Evolutionary conservation across 306 rosid species (phyloP), one percentile per base, ranked within the genome.

Genomic region (Lathyrus tuberosus): DNA sequence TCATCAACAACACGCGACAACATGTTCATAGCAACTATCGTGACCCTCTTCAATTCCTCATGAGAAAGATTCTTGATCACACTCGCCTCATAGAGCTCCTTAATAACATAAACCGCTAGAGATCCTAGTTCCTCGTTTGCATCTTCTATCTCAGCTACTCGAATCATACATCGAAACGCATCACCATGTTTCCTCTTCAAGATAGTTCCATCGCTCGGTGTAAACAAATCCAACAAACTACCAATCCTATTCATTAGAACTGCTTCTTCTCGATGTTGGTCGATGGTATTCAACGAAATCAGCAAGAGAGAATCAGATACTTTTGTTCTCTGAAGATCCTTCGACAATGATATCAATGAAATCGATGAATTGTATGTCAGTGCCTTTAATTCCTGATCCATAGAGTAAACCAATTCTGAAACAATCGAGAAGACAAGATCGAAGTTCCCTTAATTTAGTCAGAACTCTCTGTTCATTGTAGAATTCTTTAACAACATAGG

Each of bases 151-250:
- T 17, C 74, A 1, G 24, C 61, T 1, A 67, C 37, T 5, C 33
- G 61, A 67, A 78, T 47, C 75, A 78, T 42, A 5, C 60, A 28
- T n/a, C 16, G 22, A 62, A 72, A 58, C 62, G 67, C 59, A 5
- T 6, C 8, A 2, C 40, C 10, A 18, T 48, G 11, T 43, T 33
- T 28, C 41, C 40, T 60, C 3, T n/a, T 0, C 2, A 67, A 30
- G 26, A 59, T 2, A 13, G 3, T 12, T 12, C 30, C 31, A 8
- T 5, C 0, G 1, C n/a, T 15, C 26, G 60, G 0, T 0, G 2
- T 4, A 33, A 57, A 37, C 37, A 67, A 13, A 6, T 41, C 41
- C 3, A 0, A 9, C 10, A 78, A 60, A 20, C 6, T 26, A 11
- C 4, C 5, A 5, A 72, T 2, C 60, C 47, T 42, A 5, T 16